These are phyloP conservation scores for Colletotrichum agaves DNA, from an alignment of 2,329 filamentous ascomycete genomes.

Conservation along the genomic window DNA sequence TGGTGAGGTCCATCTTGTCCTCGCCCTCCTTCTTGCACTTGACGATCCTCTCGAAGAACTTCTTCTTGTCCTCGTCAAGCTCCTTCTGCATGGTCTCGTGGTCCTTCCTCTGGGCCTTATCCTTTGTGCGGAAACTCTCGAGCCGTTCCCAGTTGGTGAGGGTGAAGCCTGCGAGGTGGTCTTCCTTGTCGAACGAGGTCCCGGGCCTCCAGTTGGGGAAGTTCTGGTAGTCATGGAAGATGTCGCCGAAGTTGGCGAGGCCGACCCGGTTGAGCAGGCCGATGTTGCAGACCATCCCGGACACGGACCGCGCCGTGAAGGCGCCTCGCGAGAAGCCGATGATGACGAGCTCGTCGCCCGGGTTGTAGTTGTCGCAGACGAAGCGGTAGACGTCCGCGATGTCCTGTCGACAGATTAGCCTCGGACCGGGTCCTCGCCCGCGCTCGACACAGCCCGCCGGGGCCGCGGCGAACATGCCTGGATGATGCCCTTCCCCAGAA, in stretches of 20 bases:
- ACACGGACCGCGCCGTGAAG: slow-evolving; percentile 50
- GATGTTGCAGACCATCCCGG: slow-evolving; percentile 40
- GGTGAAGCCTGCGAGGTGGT: slow-evolving; percentile 29
- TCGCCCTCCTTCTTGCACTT: background rate
- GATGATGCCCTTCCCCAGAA: slow-evolving; percentile 42
- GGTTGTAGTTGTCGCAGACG: slow-evolving; percentile 49
- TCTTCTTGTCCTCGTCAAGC: slow-evolving; percentile 13
- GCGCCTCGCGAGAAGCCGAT: slow-evolving; percentile 51
- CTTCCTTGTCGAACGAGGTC: background rate
- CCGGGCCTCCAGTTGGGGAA: slow-evolving; percentile 21
- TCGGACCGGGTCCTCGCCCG: too few relatives aligned
- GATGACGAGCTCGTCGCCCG: slow-evolving; percentile 48
- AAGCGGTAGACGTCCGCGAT: slow-evolving; percentile 51
- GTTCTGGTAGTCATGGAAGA: slow-evolving; percentile 38
- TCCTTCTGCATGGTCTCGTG: background rate
- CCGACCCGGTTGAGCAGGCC: slow-evolving; percentile 36
- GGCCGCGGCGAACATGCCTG: slow-evolving; percentile 10
- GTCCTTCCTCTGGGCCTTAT: background rate
- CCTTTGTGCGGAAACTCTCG: background rate
- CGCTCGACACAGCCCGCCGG: background rate
- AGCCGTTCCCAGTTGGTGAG: slow-evolving; percentile 16
- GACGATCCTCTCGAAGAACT: slow-evolving; percentile 4
- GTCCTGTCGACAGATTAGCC: slow-evolving; percentile 38
- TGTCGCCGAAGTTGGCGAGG: slow-evolving; percentile 27
- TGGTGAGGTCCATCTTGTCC: background rate